Base-by-base conservation (phyloP, 106 monocot genomes). In the Dendrobium chrysotoxum region DNA sequence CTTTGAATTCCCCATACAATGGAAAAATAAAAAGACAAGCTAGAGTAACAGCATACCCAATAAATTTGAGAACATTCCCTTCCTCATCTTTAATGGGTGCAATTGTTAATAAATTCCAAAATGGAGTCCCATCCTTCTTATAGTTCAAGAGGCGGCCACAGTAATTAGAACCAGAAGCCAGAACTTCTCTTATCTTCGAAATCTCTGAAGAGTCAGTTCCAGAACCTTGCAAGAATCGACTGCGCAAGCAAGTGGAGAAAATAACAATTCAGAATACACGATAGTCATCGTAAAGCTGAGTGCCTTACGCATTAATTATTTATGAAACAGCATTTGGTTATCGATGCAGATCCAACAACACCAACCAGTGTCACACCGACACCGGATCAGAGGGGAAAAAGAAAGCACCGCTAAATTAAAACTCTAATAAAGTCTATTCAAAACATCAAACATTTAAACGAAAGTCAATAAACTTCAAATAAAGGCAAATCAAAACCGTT, bases 71-170 rank as follows among this genome's bases (percentile, higher is more conserved):
- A 79, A 92, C 88, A 68, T 83, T 90, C 25, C 95, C 95, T 15
- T 71, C 71, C 76, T 99, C 98, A 81, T 99, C 98, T 86, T 99
- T 99, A 84, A 99, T 99, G 4, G 98, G 98, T 64, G 98, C 91
- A 53, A 99, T 80, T 17, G 98, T 99, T 72, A 95, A 82, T 7
- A 99, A 87, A 85, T 99, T 99, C 98, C 98, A 99, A 74, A 95
- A 99, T 40, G 95, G 92, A 26, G 95, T 93, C 3, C 92, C 98
- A 75, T 99, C 95, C 81, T 95, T 99, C 88, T 99, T 99, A 71
- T 99, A 99, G 54, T 99, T 99, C 79, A 99, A 79, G 39, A 99
- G 39, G 30, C 98, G 98, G 11, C 98, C 98, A 64, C 98, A 99
- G 39, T 99, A 99, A 80, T 72, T 95, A 42, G 85, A 79, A 30